These are phyloP conservation scores for Cryomyces minteri DNA, from an alignment of 495 filamentous ascomycete genomes.

Conservation along the genomic window DNA sequence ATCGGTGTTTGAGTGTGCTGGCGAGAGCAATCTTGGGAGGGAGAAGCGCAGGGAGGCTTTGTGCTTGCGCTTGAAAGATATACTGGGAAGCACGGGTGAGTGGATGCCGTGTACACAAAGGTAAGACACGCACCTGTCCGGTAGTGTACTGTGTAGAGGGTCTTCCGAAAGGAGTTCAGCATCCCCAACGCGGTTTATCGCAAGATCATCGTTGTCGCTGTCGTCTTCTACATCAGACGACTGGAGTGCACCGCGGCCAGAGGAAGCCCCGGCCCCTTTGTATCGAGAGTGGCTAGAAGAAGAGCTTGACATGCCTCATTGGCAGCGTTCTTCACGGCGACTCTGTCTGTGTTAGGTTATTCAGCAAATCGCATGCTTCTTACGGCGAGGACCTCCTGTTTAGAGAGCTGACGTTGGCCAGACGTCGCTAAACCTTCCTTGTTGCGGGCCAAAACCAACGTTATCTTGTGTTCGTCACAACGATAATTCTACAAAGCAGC, in stretches of 20 bases:
- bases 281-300: conserved; percentile 14
- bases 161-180: conserved; percentile 16
- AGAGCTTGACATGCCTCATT: conserved; percentile 18
- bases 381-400: no score
- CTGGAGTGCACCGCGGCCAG: conserved; percentile 11
- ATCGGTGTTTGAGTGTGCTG: conserved; percentile 10
- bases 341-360: background rate
- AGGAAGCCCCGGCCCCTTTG: conserved; percentile 17
- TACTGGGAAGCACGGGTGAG: conserved; percentile 19
- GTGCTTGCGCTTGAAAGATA: conserved; percentile 73
- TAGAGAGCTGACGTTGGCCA: no score
- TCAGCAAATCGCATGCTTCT: no score
- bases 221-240: conserved; percentile 13
- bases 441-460: no score
- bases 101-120: no score
- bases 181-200: background rate
- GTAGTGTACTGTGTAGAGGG: conserved; percentile 12
- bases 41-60: conserved; percentile 40
- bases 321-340: background rate
- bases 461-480: no score
- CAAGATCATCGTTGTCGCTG: conserved; percentile 6
- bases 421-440: no score
- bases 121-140: conserved; percentile 8
- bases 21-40: conserved; percentile 36
- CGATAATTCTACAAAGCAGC: no score